Evolutionary conservation across 345 rosid species (phyloP), one percentile per base, ranked within the genome.

Genomic region (Populus simonii): DNA sequence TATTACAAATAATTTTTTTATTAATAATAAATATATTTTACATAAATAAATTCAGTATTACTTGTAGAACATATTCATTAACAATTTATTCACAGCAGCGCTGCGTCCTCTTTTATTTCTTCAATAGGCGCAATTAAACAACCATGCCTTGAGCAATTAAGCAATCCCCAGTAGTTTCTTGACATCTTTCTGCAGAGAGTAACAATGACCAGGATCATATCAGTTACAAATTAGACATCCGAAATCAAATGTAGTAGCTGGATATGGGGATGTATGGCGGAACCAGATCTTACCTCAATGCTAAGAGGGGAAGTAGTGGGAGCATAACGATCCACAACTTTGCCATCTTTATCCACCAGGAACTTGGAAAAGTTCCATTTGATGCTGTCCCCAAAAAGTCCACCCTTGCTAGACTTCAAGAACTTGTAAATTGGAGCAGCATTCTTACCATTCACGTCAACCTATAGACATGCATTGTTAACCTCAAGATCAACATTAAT

Each of bases 301-400:
- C 95, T 90, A 43, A 89, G 95, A 72, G 98, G 98, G 66, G 95
- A 84, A 74, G 99, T 94, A 6, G 97, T 94, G 67, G 99, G 97
- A 0, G 98, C 98, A 76, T 92, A 91, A 67, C 98, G 98, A 43
- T 94, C 90, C 0, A 89, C 92, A 0, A 94, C 97, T 31, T 86
- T 72, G 13, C 95, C 99, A 8, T 91, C 92, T 80, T 92, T 90
- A 77, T 89, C 90, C 17, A 91, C 88, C 81, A 93, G 89, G 81
- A 91, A 94, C 90, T 96, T 94, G 73, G 97, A 76, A 35, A 92
- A 96, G 75, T 94, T 94, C 98, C 98, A 96, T 88, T 94, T 92
- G 78, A 96, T 87, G 53, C 79, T 71, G 63, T 88, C 91, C 33
- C 95, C 97, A 47, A 92, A 85, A 12, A 87, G 35, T 53, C 97